These are phyloP conservation scores for Picochlorum sp. DNA, from an alignment of 139 green algal species.

Conservation along the genomic window DNA sequence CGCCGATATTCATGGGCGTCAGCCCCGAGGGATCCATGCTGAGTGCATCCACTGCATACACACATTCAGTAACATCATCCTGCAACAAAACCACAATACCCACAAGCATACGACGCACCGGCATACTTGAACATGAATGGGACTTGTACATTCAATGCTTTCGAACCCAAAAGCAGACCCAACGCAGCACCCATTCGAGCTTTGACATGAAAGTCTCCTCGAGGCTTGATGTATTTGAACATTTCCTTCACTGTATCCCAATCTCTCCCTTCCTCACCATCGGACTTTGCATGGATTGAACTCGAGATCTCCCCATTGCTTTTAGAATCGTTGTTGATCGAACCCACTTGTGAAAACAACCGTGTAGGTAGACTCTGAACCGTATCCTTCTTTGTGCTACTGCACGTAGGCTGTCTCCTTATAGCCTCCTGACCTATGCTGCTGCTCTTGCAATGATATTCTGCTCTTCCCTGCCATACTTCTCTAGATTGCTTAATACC, in stretches of 20 bases:
- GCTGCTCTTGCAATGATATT: too few species aligned
- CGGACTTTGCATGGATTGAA: background rate
- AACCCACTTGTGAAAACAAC: too few species aligned
- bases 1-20: conserved; percentile 19
- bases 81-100: background rate
- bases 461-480: too few species aligned
- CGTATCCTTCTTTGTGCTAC: too few species aligned
- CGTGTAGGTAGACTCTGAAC: too few species aligned
- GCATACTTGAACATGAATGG: conserved; percentile 93
- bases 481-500: too few species aligned
- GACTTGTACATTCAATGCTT: conserved; percentile 52
- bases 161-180: conserved; percentile 47
- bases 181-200: conserved; percentile 49
- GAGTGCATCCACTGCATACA: conserved; percentile 55
- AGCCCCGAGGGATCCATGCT: conserved; percentile 36
- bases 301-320: background rate
- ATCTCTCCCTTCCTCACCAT: background rate
- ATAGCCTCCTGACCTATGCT: too few species aligned
- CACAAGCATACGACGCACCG: background rate
- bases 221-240: conserved; percentile 1
- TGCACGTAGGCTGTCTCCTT: too few species aligned
- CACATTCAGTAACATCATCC: background rate
- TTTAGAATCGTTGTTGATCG: background rate
- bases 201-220: conserved; percentile 36
- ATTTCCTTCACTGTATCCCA: background rate